Conservation (phyloP, 208 protist genomes). For the Polymyxa betae region DNA sequence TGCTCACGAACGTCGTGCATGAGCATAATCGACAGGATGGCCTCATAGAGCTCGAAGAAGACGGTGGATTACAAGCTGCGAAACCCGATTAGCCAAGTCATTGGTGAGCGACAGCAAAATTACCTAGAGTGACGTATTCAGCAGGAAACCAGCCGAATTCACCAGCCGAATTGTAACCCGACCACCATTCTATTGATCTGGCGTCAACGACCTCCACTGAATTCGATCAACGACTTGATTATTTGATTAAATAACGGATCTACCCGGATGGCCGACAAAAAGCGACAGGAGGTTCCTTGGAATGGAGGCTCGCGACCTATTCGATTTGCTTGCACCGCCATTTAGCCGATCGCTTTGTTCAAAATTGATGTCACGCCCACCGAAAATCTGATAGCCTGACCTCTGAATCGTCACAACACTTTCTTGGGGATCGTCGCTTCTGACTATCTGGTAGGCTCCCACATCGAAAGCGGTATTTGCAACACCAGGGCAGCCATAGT, state of each 20-base stretch:
- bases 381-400: no score
- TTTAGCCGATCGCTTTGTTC: background rate
- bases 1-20: background rate
- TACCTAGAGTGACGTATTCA: constrained; percentile 21
- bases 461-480: background rate
- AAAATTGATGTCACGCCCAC: no score
- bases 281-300: background rate
- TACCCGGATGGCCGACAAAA: no score
- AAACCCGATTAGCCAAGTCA: background rate
- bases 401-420: no score
- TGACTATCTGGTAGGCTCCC: no score
- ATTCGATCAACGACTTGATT: background rate
- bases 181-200: constrained; percentile 1
- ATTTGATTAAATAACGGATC: background rate
- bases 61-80: background rate
- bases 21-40: background rate
- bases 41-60: background rate
- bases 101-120: background rate
- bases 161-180: background rate
- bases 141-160: constrained; percentile 36
- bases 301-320: background rate
- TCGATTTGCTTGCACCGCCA: background rate
- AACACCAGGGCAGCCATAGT: background rate
- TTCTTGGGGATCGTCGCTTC: no score
- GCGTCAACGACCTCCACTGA: constrained; percentile 13